Evolutionary conservation across 2,329 filamentous ascomycete genomes (phyloP).

Genomic region (Hymenotorrendiella dingleyae): DNA sequence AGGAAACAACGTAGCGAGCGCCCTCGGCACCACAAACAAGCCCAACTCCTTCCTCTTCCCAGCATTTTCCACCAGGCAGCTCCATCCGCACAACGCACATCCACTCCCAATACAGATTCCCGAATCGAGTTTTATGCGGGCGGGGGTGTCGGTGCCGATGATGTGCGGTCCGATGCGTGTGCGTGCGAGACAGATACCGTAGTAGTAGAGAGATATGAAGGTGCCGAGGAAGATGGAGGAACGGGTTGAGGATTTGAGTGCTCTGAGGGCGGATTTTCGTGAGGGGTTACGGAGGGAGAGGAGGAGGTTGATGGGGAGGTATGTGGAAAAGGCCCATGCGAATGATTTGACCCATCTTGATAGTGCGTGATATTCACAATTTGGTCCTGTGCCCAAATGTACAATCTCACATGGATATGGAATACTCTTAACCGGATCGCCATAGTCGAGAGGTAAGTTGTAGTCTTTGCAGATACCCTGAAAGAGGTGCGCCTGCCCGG

Average conservation of each 20-base stretch:
- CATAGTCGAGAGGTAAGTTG: conserved; percentile 61
- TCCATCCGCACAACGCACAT: conserved; percentile 75
- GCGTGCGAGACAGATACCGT: conserved; percentile 72
- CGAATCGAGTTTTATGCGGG: conserved; percentile 48
- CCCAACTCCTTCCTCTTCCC: conserved; percentile 67
- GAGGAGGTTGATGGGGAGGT: conserved; percentile 68
- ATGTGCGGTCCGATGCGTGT: conserved; percentile 67
- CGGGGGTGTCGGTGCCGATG: conserved; percentile 45
- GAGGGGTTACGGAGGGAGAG: conserved; percentile 43
- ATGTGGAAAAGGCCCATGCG: conserved; percentile 68
- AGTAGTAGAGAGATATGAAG: conserved; percentile 78
- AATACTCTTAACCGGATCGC: conserved; percentile 61
- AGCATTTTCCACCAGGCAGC: conserved; percentile 65
- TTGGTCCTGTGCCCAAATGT: conserved; percentile 70
- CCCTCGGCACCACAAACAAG: conserved; percentile 72
- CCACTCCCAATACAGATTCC: conserved; percentile 66
- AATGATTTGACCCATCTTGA: conserved; percentile 64
- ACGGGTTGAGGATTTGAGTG: conserved; percentile 54
- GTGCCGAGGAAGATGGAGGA: conserved; percentile 73
- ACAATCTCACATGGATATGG: conserved; percentile 81
- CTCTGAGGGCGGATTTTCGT: conserved; percentile 32
- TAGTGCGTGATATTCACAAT: conserved; percentile 68
- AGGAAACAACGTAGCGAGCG: conserved; percentile 68
- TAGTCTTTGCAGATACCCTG: conserved; percentile 68
- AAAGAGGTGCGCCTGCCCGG: conserved; percentile 61